phyloP scores from a whole-genome alignment of 805 yeast species.

The Metschnikowia arizonensis region DNA sequence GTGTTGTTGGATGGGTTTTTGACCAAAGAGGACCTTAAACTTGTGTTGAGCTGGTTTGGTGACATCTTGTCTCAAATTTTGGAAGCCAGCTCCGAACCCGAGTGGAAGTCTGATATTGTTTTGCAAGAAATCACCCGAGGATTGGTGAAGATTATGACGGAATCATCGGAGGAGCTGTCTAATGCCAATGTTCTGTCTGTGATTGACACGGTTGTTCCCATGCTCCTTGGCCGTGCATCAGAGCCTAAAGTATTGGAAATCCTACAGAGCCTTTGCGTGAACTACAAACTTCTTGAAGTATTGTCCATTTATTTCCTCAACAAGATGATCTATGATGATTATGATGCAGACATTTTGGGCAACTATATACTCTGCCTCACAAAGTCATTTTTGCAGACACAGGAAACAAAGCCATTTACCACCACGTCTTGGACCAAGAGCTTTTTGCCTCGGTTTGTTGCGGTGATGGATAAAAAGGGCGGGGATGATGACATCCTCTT shows the following conservation, averaged over 20 bases:
- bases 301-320: constrained; percentile 42
- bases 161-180: constrained; percentile 9
- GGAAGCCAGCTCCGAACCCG: constrained; percentile 26
- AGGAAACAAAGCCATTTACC: constrained; percentile 30
- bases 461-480: constrained; percentile 11
- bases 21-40: constrained; percentile 49
- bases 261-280: constrained; percentile 33
- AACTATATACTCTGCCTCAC: constrained; percentile 19
- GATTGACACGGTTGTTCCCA: constrained; percentile 33
- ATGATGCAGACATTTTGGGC: constrained; percentile 8
- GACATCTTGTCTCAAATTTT: constrained; percentile 46
- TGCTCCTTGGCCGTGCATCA: constrained; percentile 27
- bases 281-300: constrained; percentile 42
- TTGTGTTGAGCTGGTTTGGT: constrained; percentile 61
- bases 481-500: constrained; percentile 22
- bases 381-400: constrained; percentile 25
- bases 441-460: constrained; percentile 40
- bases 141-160: constrained; percentile 44
- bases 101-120: constrained; percentile 44
- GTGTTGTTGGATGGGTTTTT: constrained; percentile 49
- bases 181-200: constrained; percentile 35
- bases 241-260: constrained; percentile 24
- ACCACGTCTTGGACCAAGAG: constrained; percentile 41
- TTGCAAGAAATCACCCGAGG: constrained; percentile 53
- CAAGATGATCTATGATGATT: constrained; percentile 27